Base-by-base conservation (phyloP, 1,284 basidiomycete species). In the Moesziomyces antarcticus region DNA sequence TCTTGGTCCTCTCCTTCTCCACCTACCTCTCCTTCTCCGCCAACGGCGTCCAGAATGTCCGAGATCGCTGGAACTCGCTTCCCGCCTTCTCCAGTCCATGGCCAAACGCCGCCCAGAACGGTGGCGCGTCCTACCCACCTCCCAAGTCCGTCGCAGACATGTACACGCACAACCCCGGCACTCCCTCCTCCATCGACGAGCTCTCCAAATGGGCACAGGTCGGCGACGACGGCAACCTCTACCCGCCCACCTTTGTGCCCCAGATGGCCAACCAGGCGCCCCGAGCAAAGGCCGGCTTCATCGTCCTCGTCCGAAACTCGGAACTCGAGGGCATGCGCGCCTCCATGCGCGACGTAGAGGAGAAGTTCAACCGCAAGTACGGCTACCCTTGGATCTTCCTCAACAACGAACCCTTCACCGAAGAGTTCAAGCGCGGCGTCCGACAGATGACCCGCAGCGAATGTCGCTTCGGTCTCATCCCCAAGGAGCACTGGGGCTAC, bases 401-500 rank as follows among this genome's bases (percentile, higher is more conserved):
- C 33, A 86, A 85, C 72, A 82, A 85, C 54, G 67, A 84, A 48
- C 80, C 80, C 2, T 85, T 86, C 74, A 69, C 82, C 20, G 82
- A 84, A 5, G 82, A 85, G 30, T 86, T 86, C 80, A 85, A 85
- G 65, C 61, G 73, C 42, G 78, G 77, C 33, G 81, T 83, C 21
- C 62, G 66, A 27, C 59, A 78, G 50, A 78, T 85, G 77, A 83
- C 83, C 11, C 78, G 80, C 18, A 76, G 81, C 53, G 73, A 80
- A 33, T 65, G 75, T 13, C 70, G 76, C 20, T 97, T 95, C 82
- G 95, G 94, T 9, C 85, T 92, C 49, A 93, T 98, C 77, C 90
- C 91, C 3, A 85, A 86, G 14, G 90, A 93, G 5, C 87, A 95
- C 66, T 97, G 95, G 95, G 86, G 88, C 72, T 94, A 93, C 83